Evolutionary conservation across 2,329 filamentous ascomycete species (phyloP), one percentile per base, ranked within the genome.

Genomic region (Verticillium klebahnii): DNA sequence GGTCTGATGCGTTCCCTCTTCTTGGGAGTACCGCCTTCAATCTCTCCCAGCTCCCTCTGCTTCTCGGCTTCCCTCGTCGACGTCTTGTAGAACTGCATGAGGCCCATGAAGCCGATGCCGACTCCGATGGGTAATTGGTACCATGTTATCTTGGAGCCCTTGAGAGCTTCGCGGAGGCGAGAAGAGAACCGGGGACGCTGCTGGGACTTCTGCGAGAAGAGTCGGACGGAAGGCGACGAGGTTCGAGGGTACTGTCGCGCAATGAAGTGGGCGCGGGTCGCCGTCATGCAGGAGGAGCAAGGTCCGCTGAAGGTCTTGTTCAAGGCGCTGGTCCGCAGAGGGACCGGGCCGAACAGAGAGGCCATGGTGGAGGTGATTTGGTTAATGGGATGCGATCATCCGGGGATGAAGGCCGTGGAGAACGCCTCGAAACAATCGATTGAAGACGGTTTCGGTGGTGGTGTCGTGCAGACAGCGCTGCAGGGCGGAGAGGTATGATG

Each of bases 61-160:
- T 78, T 81, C 67, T 85, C 82, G 67, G 83, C 81, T 64, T 86
- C 81, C n/a, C 83, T 73, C 29, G 74, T 72, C 15, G 80, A 86
- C 61, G 91, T 85, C 72, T 91, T 91, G 75, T 94, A 95, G 73
- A 96, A 88, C 69, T 97, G 93, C 58, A 93, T 83, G 59, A 91
- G 80, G 29, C 92, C 93, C 9, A 97, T 82, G 70, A 96, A 93
- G 62, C 86, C 91, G 69, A 97, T 88, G 63, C 93, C 93, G 25
- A 97, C 82, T 31, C 89, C 91, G 61, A 97, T 85, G 25, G 93
- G 93, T 68, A 97, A 96, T 56, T 91, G 91, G 75, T 93, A 92
- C 93, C 93, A 97, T 79, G 91, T 86, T 64, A 95, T 83, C 74
- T 81, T 85, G 66, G 78, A 80, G 62, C 77, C 29, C 29, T 29